Base-by-base conservation (phyloP, 169 alveolate species). In the Eimeria praecox region DNA sequence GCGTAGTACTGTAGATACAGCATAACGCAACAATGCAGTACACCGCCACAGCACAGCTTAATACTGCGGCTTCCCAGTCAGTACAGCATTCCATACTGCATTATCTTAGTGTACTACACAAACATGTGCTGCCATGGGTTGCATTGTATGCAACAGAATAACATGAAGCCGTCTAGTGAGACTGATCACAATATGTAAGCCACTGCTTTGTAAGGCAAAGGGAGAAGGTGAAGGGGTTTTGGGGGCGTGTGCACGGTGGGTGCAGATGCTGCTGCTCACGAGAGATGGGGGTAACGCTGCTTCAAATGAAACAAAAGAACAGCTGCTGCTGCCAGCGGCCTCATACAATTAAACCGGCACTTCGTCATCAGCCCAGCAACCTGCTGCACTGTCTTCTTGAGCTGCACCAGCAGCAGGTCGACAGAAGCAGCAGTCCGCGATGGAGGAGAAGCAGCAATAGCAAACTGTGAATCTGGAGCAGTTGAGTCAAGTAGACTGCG, bases 281-380 rank as follows among this genome's bases (percentile, higher is more conserved):
- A 66, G n/a, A 30, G 91, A 33, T 49, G 75, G 66, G 59, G 75
- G 35, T 38, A 66, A 9, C 56, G 69, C 35, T 66, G 75, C 73
- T 42, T 30, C 33, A 66, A 83, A 49, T 83, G 75, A n/a, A 52
- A 83, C 91, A 83, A 83, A 16, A 83, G 75, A 4, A 33, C 59
- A 16, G 75, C 91, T 52, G 44, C 91, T 24, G 91, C 69, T 16
- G 71, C 91, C 71, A 83, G 73, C 20, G 91, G 91, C 0, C 91
- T 30, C 35, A 83, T 16, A 38, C n/a, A 3, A 24, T 40, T 83
- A 14, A 83, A 83, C 22, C 59, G 54, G 91, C 91, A 83, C 14
- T 83, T 83, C 3, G 20, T 54, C 91, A 83, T 83, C 30, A 83
- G 30, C 12, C 18, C 49, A n/a, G 91, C 91, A 22, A 83, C 52